Evolutionary conservation across 257 asterid species (phyloP), one percentile per base, ranked within the genome.

Genomic region (Vinca minor): DNA sequence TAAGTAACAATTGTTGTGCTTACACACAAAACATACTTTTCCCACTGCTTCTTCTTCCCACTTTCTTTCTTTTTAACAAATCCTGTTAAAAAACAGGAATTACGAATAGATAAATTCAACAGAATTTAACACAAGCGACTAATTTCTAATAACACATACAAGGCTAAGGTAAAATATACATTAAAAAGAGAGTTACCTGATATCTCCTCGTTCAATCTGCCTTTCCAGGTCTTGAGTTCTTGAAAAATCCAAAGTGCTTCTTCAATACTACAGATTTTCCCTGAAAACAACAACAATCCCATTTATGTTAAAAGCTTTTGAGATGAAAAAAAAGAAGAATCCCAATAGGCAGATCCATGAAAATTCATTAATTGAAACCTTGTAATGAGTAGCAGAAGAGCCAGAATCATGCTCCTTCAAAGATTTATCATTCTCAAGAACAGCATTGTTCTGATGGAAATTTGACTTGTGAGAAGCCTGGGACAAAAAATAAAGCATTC

Each of bases 211-310:
- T 65, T n/a, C 64, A 68, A 69, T 69, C 73, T 49, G 53, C 64
- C 57, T 69, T 70, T 4, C 73, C 84, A 78, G 78, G 76, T 69
- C 46, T 78, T 52, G 63, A 82, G 45, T 89, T 49, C 71, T 82
- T 85, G 64, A 84, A 77, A 77, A 80, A 79, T 59, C 89, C 75
- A 2, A 78, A 71, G 55, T 77, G 82, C 78, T 84, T 82, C 79
- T 78, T 82, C 65, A 84, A 48, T 8, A n/a, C n/a, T n/a, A 21
- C 80, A 25, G 92, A 82, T 69, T 86, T 87, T 12, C 83, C 84
- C 97, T 89, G 76, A 62, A 56, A 23, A 23, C 8, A 18, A 8
- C 12, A n/a, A n/a, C n/a, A 46, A 28, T 32, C 21, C 52, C 1
- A 36, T 47, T 9, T n/a, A n/a, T n/a, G n/a, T n/a, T n/a, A n/a